A percentile compares a stretch with the other conserved stretches of the same genome.
phyloP scores from a whole-genome alignment of 2,329 filamentous ascomycete genomes.

The Hypoxylon sp. region DNA sequence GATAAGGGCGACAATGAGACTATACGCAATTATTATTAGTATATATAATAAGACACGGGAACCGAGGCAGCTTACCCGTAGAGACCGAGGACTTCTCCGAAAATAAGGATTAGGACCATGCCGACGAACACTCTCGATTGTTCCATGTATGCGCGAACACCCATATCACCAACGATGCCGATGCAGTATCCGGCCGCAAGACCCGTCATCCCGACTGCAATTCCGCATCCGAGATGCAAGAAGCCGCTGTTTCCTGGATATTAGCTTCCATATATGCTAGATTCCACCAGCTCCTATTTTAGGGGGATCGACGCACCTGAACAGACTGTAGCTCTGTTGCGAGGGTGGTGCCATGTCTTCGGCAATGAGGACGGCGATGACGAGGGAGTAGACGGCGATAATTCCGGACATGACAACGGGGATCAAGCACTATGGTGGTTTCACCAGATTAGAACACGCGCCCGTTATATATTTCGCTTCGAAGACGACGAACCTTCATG shows the following conservation, averaged over 20 bases:
- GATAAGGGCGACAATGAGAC: conserved; percentile 90
- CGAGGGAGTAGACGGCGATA: conserved; percentile 96
- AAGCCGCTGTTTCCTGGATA: conserved; percentile 68
- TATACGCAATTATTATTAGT: conserved; percentile 49
- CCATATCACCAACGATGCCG: conserved; percentile 92
- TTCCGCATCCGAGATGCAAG: conserved; percentile 89
- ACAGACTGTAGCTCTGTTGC: conserved; percentile 77
- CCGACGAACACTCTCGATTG: conserved; percentile 96
- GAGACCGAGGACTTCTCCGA: conserved; percentile 94
- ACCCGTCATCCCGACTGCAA: conserved; percentile 91
- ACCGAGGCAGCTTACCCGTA: conserved; percentile 74
- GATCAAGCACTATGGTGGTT: conserved; percentile 71
- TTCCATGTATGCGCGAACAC: conserved; percentile 94
- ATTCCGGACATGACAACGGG: conserved; percentile 99
- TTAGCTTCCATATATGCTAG: conserved; percentile 29
- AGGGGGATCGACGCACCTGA: conserved; percentile 65
- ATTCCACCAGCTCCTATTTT: background rate
- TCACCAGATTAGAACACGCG: conserved; percentile 20
- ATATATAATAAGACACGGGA: conserved; percentile 22
- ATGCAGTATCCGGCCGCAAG: conserved; percentile 96
- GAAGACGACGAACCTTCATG: conserved; percentile 73
- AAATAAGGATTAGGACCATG: conserved; percentile 98
- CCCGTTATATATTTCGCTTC: background rate
- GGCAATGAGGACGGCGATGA: conserved; percentile 95
- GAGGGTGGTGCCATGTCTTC: conserved; percentile 82